Percentiles rank a stretch among this genome's conserved stretches.
Evolutionary conservation across 2,329 filamentous ascomycete genomes (phyloP).

Genomic region (Beauveria scarabaeidicola): DNA sequence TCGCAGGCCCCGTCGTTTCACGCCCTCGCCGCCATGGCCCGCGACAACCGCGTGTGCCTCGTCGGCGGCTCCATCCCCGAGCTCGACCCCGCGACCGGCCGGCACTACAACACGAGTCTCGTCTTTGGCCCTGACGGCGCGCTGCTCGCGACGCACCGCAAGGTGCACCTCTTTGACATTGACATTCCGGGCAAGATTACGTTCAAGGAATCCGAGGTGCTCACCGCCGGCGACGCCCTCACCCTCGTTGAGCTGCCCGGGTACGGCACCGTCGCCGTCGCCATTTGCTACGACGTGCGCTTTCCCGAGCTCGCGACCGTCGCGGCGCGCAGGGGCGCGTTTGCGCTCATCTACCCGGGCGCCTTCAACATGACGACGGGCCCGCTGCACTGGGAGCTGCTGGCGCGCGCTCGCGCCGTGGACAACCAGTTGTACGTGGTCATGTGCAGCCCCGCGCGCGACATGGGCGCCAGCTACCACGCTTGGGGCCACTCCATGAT

Average conservation of each 20-base stretch:
- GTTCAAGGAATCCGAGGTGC: slow-evolving; percentile 84
- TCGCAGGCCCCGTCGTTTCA: slow-evolving; percentile 76
- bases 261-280: slow-evolving; percentile 79
- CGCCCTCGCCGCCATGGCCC: slow-evolving; percentile 70
- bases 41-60: slow-evolving; percentile 70
- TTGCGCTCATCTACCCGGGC: slow-evolving; percentile 86
- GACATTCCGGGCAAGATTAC: slow-evolving; percentile 91
- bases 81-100: slow-evolving; percentile 44
- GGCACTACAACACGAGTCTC: slow-evolving; percentile 87
- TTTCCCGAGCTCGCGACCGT: slow-evolving; percentile 92
- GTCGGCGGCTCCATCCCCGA: slow-evolving; percentile 93
- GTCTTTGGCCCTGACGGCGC: slow-evolving; percentile 70
- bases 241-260: slow-evolving; percentile 81
- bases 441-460: slow-evolving; percentile 82
- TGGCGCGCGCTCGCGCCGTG: slow-evolving; percentile 72
- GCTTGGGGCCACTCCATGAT: slow-evolving; percentile 90
- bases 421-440: slow-evolving; percentile 95
- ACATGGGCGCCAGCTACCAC: slow-evolving; percentile 65
- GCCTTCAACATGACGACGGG: slow-evolving; percentile 95
- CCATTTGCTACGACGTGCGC: slow-evolving; percentile 95
- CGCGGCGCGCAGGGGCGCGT: slow-evolving; percentile 76
- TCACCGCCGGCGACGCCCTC: slow-evolving; percentile 75
- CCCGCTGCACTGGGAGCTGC: slow-evolving; percentile 80
- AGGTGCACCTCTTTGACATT: slow-evolving; percentile 96
- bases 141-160: slow-evolving; percentile 83